Evolutionary conservation across 148 eudicot genomes (phyloP), one percentile per base, ranked within the genome.

Genomic region (Camellia japonica): DNA sequence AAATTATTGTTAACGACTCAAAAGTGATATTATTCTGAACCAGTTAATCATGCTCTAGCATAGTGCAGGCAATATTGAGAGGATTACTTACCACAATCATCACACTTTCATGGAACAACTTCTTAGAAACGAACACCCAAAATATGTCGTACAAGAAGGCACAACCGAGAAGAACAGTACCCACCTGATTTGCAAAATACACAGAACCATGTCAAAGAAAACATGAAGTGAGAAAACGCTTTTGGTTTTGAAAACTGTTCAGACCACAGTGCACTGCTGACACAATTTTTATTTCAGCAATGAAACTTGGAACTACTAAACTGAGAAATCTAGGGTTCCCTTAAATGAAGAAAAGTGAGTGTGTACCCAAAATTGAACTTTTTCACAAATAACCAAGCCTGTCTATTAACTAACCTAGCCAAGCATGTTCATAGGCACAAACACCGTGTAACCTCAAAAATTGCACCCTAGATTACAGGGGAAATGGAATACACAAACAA

Each of bases 61-160:
- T 10, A 9, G n/a, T 10, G 38, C 38, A 30, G 60, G 74, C n/a
- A 42, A 42, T 47, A 41, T 5, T 13, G 76, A 10, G n/a, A 74
- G 73, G 51, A 49, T 75, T 68, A 88, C 93, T 74, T 86, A 94
- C 98, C 94, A 90, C 96, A 72, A 94, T 94, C 96, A 94, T 94
- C 83, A 94, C 94, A 56, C 96, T 94, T 84, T 90, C 92, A 68
- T 92, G 88, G 88, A 94, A 94, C 78, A 90, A 82, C 78, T 80
- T 85, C 83, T 90, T 92, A 1, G 96, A 94, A 74, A 88, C 76
- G 61, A 92, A 94, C 71, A 92, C 96, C 96, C 98, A 92, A 80
- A 93, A 93, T 79, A 93, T 92, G 90, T 92, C 98, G 44, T 93
- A 93, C 74, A 93, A 78, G 80, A 93, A 92, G 80, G 96, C 94